These are phyloP conservation scores for Larix kaempferi DNA, from an alignment of 75 land plant species.

Conservation along the genomic window DNA sequence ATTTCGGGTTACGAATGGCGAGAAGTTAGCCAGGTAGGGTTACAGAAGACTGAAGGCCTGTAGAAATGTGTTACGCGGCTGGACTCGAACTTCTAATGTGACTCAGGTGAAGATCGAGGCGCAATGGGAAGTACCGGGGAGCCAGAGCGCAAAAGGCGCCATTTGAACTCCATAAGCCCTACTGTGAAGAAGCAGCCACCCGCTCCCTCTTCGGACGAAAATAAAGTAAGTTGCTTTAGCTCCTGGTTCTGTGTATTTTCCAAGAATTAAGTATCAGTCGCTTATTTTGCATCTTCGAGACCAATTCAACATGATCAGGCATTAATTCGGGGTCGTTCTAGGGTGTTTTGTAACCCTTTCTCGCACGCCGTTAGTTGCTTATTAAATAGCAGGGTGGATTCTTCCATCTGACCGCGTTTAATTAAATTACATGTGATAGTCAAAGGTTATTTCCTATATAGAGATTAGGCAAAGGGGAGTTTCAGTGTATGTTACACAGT, in stretches of 20 bases:
- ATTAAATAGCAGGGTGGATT: background rate
- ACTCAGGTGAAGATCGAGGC: slow-evolving; percentile 16
- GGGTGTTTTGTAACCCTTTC: background rate
- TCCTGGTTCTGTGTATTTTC: background rate
- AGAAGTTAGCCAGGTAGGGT: background rate
- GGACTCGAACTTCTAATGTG: slow-evolving; percentile 1
- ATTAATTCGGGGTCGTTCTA: background rate
- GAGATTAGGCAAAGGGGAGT: too few relatives aligned
- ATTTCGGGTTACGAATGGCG: background rate
- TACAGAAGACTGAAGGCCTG: background rate
- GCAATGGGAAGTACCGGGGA: slow-evolving; percentile 94
- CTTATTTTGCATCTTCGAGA: background rate
- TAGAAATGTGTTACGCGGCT: background rate
- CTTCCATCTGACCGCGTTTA: too few relatives aligned
- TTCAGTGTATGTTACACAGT: too few relatives aligned
- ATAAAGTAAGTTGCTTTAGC: slow-evolving; percentile 50
- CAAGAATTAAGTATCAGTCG: background rate
- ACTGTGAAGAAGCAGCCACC: slow-evolving; percentile 57
- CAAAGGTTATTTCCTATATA: too few relatives aligned
- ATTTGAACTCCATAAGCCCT: slow-evolving; percentile 57
- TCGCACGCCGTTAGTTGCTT: background rate
- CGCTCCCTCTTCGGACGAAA: slow-evolving; percentile 64
- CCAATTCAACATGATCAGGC: background rate
- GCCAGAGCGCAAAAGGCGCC: slow-evolving; percentile 90
- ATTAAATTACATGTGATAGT: too few relatives aligned